A percentile compares a stretch with the other conserved stretches of the same genome.
These are phyloP conservation scores for Arctium lappa DNA, from an alignment of 129 eudicot species.

Conservation along the genomic window DNA sequence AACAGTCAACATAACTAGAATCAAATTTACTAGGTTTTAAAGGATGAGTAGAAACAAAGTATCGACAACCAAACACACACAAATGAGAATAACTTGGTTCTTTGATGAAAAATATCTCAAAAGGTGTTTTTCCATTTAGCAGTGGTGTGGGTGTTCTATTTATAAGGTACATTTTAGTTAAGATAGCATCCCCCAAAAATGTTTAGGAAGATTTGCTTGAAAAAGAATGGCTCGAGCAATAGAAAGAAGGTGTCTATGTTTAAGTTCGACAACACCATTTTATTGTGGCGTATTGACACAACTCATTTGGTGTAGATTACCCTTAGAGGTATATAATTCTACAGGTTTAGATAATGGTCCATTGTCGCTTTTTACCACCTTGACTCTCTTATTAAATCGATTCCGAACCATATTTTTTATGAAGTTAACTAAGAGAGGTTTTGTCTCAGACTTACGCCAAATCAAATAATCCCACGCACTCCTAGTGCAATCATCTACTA, in stretches of 20 bases:
- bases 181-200: conserved; percentile 12
- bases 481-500: background rate
- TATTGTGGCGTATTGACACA: conserved; percentile 15
- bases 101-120: background rate
- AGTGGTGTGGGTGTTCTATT: conserved; percentile 6
- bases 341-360: background rate
- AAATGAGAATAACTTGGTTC: background rate
- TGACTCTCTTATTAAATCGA: background rate
- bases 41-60: conserved; percentile 3
- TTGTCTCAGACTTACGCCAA: background rate
- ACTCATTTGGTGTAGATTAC: background rate
- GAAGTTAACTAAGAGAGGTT: background rate
- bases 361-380: background rate
- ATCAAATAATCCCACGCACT: background rate
- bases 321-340: background rate
- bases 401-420: background rate
- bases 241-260: background rate
- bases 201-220: conserved; percentile 9
- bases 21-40: background rate
- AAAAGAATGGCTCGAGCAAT: conserved; percentile 6
- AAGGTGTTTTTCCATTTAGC: background rate
- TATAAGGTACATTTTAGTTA: background rate
- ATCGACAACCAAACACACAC: conserved; percentile 14
- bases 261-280: background rate
- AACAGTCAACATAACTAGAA: background rate